Conservation (phyloP, 805 yeast genomes). For the Lachancea sp. region DNA sequence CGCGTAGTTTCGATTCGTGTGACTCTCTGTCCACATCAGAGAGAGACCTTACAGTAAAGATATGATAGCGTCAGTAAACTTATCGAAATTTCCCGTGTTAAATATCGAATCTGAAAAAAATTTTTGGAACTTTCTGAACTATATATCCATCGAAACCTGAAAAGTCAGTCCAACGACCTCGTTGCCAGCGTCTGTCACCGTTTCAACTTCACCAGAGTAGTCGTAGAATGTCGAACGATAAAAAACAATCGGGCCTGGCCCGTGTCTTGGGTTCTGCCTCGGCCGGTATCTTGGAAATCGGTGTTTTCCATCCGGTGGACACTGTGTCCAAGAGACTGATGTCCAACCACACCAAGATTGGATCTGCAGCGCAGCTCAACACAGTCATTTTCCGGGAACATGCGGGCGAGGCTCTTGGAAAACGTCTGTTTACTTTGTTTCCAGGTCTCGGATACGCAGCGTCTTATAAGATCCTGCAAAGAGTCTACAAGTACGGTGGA, state of each 20-base stretch:
- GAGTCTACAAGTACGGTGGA: slow-evolving; percentile 98
- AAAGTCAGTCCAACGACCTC: too few relatives aligned
- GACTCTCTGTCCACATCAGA: too few relatives aligned
- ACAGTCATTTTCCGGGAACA: slow-evolving; percentile 79
- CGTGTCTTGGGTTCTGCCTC: slow-evolving; percentile 94
- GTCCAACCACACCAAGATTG: slow-evolving; percentile 70
- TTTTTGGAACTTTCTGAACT: too few relatives aligned
- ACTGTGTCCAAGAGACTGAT: slow-evolving; percentile 93
- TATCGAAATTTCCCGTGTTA: too few relatives aligned
- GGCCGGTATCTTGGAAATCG: slow-evolving; percentile 95
- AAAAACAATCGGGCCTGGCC: slow-evolving; percentile 79
- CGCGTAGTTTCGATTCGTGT: too few relatives aligned
- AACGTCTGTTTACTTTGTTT: slow-evolving; percentile 75
- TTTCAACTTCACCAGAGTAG: too few relatives aligned
- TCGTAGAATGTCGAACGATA: slow-evolving; percentile 41
- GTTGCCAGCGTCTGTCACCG: too few relatives aligned
- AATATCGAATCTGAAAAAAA: too few relatives aligned
- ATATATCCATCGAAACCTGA: too few relatives aligned
- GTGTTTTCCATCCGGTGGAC: slow-evolving; percentile 97
- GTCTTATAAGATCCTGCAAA: slow-evolving; percentile 88
- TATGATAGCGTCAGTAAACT: too few relatives aligned
- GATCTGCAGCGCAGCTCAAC: slow-evolving; percentile 63
- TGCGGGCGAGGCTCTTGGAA: slow-evolving; percentile 62
- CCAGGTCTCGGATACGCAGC: slow-evolving; percentile 99
- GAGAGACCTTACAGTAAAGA: too few relatives aligned